Percentiles rank a stretch among this genome's conserved stretches.
phyloP scores from a whole-genome alignment of 2,329 filamentous ascomycete genomes.

The Fusarium sp. region DNA sequence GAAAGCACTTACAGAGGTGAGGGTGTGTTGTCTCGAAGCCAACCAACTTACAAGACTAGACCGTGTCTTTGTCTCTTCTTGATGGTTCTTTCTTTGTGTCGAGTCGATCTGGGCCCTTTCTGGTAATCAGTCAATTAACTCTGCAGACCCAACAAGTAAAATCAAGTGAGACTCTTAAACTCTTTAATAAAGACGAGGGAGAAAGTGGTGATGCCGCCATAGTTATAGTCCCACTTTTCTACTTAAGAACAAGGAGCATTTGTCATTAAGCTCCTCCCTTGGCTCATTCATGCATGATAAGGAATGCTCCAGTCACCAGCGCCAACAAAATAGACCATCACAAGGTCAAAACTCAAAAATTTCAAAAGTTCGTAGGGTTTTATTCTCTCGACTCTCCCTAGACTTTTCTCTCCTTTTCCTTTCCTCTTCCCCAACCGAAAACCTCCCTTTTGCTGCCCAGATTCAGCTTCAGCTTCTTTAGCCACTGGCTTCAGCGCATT shows the following conservation, averaged over 20 bases:
- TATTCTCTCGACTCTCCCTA: constrained; percentile 22
- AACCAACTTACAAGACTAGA: neutral
- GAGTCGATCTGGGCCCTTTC: constrained; percentile 3
- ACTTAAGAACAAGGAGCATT: constrained; percentile 16
- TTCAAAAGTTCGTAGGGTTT: constrained; percentile 9
- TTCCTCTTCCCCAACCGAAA: neutral
- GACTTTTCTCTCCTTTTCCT: constrained; percentile 1
- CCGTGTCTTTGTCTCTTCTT: constrained; percentile 2
- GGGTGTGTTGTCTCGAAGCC: constrained; percentile 4
- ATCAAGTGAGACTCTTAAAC: neutral
- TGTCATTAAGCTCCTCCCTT: constrained; percentile 35
- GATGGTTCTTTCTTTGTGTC: neutral
- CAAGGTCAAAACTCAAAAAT: neutral
- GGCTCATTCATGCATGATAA: constrained; percentile 2
- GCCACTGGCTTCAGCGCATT: constrained; percentile 7
- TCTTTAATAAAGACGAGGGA: constrained; percentile 28
- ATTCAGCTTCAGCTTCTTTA: neutral
- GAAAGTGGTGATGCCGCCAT: constrained; percentile 39
- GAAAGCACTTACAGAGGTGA: constrained; percentile 7
- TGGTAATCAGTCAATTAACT: neutral
- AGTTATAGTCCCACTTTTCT: constrained; percentile 45
- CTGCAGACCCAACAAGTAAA: constrained; percentile 8
- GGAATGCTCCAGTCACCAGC: constrained; percentile 35
- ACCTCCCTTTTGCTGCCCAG: neutral
- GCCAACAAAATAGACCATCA: constrained; percentile 11